phyloP scores from a whole-genome alignment of 202 grass and related monocot genomes.

The Bolboschoenoplectus hybrid region DNA sequence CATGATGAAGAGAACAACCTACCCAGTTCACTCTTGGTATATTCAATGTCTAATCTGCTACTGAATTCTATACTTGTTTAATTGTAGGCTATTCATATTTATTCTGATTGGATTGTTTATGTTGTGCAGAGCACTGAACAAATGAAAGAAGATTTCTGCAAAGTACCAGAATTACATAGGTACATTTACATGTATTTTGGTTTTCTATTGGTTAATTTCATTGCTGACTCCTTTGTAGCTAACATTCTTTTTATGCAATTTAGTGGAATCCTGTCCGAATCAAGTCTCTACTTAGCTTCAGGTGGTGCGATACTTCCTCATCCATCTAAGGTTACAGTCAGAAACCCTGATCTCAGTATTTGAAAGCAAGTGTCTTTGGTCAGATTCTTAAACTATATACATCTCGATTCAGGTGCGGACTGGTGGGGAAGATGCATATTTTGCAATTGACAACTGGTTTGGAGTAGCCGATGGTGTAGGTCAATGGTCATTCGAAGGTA shows the following conservation, averaged over 20 bases:
- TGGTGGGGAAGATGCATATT: constrained; percentile 98
- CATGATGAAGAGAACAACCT: constrained; percentile 45
- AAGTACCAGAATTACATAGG: constrained; percentile 27
- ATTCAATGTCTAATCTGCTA: constrained; percentile 38
- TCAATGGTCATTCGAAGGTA: constrained; percentile 99
- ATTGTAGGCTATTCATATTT: neutral
- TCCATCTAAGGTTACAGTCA: constrained; percentile 80
- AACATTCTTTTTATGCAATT: constrained; percentile 42
- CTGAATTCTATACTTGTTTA: constrained; percentile 32
- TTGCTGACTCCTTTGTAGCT: constrained; percentile 32
- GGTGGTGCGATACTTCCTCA: constrained; percentile 89
- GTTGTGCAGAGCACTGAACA: neutral
- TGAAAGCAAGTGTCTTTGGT: neutral
- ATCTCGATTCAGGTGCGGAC: constrained; percentile 58
- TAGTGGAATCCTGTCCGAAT: constrained; percentile 55
- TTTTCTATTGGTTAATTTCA: constrained; percentile 29
- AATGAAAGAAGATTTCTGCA: constrained; percentile 24
- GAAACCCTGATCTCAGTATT: neutral
- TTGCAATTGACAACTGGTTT: constrained; percentile 79
- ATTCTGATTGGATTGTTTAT: constrained; percentile 32
- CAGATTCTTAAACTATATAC: constrained; percentile 16
- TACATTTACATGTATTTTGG: constrained; percentile 14
- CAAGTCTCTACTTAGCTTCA: constrained; percentile 66
- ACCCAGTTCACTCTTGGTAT: constrained; percentile 54
- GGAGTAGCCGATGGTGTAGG: constrained; percentile 98